Conservation (phyloP, 768 basidiomycete species). For the Plicaturopsis crispa region DNA sequence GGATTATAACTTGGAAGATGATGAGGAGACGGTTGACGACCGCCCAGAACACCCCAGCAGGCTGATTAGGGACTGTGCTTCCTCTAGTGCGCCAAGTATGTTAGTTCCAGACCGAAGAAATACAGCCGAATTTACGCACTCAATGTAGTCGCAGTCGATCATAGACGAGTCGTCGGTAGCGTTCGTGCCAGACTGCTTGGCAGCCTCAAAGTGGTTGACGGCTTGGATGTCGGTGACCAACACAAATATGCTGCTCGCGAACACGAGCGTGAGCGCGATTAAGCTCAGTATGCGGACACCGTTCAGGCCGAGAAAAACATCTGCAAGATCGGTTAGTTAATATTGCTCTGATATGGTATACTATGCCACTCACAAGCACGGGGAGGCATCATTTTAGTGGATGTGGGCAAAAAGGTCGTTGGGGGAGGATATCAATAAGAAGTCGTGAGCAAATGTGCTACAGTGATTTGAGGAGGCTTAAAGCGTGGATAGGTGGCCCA, state of each 20-base stretch:
- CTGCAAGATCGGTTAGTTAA: no score
- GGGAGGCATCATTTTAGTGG: no score
- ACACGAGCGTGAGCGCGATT: constrained; percentile 71
- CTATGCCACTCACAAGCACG: no score
- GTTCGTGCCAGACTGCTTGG: constrained; percentile 20
- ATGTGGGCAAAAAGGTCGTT: no score
- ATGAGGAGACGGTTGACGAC: constrained; percentile 82
- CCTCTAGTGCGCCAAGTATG: constrained; percentile 26
- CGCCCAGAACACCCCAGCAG: constrained; percentile 90
- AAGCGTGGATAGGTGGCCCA: no score
- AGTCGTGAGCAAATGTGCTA: no score
- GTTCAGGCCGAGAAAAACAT: constrained; percentile 71
- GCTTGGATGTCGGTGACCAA: constrained; percentile 71
- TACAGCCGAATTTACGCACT: constrained; percentile 35
- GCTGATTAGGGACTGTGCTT: constrained; percentile 88
- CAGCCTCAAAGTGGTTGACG: constrained; percentile 54
- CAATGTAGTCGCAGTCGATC: constrained; percentile 73
- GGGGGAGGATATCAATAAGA: no score
- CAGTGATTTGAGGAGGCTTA: no score
- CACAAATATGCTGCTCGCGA: constrained; percentile 66
- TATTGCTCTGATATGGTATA: no score
- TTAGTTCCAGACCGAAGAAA: neutral
- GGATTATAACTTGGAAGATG: constrained; percentile 69
- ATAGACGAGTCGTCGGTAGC: constrained; percentile 29
- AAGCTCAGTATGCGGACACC: constrained; percentile 68